Base-by-base conservation (phyloP, 129 eudicot genomes). In the Tagetes erecta region DNA sequence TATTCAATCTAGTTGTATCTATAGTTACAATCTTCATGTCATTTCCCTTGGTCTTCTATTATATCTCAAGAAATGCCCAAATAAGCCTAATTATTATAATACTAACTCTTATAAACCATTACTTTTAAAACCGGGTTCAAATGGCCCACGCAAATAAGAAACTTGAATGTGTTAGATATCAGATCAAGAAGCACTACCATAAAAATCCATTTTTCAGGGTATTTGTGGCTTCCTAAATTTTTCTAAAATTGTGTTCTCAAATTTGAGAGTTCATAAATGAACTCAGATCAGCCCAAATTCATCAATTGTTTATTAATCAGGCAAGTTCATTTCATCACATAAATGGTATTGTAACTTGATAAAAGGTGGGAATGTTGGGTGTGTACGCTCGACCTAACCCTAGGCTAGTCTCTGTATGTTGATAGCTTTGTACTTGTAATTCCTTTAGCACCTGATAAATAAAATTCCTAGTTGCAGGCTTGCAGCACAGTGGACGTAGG, bases 301-400 rank as follows among this genome's bases (percentile, higher is more conserved):
- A 75, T 66, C 64, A 12, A 37, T 13, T 27, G 34, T 0, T 38
- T 67, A 67, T 40, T 31, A 8, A 9, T 63, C 50, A 74, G 31
- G 77, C 68, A 58, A 41, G 68, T 56, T 14, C 44, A 72, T 56
- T 58, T 57, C 68, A 45, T 73, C 60, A 5, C 11, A 46, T 34
- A 39, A 74, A n/a, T 50, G 62, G 71, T 67, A 30, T 49, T 52
- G 49, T 14, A 74, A 14, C 9, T 46, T 46, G 27, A 49, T 35
- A n/a, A 55, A 20, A 55, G 20, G 1, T 20, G 27, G 27, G 27
- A 20, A 20, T 20, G 27, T 20, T 20, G 0, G 27, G 27, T 20
- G 27, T 20, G 27, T 20, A 20, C 27, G 27, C 27, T 20, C 27
- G 27, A 20, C 27, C 27, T 20, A 20, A 20, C 27, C 27, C 27